Base-by-base conservation (phyloP, 2,329 filamentous ascomycete genomes). In the Venturia asperata region DNA sequence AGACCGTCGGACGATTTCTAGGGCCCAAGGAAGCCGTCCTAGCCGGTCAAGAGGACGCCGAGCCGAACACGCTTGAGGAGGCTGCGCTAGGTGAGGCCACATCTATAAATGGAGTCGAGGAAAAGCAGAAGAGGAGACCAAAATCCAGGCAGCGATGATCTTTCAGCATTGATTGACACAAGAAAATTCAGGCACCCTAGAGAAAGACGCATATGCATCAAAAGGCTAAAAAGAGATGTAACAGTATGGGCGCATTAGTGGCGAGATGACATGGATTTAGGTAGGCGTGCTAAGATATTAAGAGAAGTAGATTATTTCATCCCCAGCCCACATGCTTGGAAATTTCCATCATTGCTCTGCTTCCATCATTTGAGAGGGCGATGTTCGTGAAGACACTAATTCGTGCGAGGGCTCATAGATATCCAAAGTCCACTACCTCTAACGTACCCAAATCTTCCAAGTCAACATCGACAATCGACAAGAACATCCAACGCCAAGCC, bases 81-180 rank as follows among this genome's bases (percentile, higher is more conserved):
- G 69, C 69, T 11, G 67, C 70, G 1, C 70, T 81, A 37, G 74
- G 77, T 61, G 73, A 72, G 42, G 79, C 79, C 7, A 76, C 76
- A 5, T 74, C 78, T 1, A 64, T 72, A 37, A 81, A 81, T 65
- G 74, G 76, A 37, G 80, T 80, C 65, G 77, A 74, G 39, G 80
- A 82, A 69, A 72, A 76, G 19, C 74, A 77, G 68, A 81, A 72
- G 69, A 64, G 56, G 45, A 62, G 62, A 15, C 27, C 55, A 17
- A 67, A 64, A 42, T 52, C 49, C 30, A 66, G 63, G 52, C 42
- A 43, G 34, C 41, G 43, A 61, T 52, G 41, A 62, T 58, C 52
- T 21, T 24, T 34, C 24, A 62, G 19, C 37, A 41, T 27, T 56
- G 43, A 24, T 37, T 56, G 62, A 42, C 11, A 58, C 13, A 27